Conservation (phyloP, 345 rosid genomes). For the Microcos paniculata region DNA sequence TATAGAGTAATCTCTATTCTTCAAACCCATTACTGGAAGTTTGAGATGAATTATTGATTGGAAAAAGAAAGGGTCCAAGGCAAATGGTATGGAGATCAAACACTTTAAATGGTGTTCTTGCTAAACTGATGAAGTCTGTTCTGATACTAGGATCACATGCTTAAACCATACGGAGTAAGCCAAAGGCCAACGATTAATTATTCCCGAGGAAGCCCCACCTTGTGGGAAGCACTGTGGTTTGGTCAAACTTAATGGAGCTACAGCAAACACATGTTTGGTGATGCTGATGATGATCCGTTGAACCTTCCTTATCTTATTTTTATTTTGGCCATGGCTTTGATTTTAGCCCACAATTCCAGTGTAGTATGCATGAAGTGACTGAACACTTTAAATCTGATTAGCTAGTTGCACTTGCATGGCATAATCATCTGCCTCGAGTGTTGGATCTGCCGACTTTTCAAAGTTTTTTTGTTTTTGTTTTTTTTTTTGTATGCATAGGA, state of each 20-base stretch:
- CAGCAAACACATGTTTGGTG: not conserved
- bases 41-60: not conserved
- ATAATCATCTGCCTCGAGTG: not conserved
- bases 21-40: not conserved
- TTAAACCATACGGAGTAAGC: not conserved
- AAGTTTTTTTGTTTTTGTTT: no score
- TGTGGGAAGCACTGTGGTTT: slow-evolving; percentile 9
- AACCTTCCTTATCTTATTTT: slow-evolving; percentile 1
- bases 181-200: not conserved
- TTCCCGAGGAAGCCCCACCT: not conserved
- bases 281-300: not conserved
- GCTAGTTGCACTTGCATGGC: not conserved
- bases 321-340: not conserved
- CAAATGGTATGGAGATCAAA: not conserved
- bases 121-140: not conserved
- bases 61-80: not conserved
- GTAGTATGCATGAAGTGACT: not conserved
- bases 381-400: not conserved
- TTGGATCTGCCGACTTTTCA: not conserved
- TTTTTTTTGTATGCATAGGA: no score
- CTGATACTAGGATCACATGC: not conserved
- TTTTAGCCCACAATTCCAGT: not conserved
- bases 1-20: no score
- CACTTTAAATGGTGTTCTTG: not conserved
- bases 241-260: slow-evolving; percentile 5